A percentile compares a stretch with the other conserved stretches of the same genome.
Evolutionary conservation across 345 rosid species (phyloP).

Genomic region (Odontarrhena argentea): DNA sequence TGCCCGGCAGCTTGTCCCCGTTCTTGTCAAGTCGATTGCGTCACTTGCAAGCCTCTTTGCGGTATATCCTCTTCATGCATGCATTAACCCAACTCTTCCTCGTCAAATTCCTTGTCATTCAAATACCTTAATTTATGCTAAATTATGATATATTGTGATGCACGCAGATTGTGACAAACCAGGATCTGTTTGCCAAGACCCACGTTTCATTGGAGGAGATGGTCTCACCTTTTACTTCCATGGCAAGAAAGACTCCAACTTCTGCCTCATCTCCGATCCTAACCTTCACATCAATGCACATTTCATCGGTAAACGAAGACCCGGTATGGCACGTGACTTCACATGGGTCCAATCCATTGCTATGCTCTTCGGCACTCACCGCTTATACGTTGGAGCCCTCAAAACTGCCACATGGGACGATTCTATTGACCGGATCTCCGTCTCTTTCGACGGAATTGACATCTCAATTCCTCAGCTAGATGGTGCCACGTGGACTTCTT

Average conservation of each 20-base stretch:
- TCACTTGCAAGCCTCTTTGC: conserved; percentile 65
- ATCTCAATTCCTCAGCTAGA: conserved; percentile 38
- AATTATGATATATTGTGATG: neutral
- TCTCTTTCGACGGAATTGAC: conserved; percentile 46
- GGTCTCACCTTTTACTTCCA: conserved; percentile 77
- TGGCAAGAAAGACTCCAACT: conserved; percentile 60
- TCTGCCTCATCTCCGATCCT: conserved; percentile 56
- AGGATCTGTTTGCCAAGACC: conserved; percentile 69
- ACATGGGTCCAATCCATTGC: conserved; percentile 64
- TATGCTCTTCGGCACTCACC: conserved; percentile 54
- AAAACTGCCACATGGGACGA: conserved; percentile 64
- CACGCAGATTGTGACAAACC: conserved; percentile 61
- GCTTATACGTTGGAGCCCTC: conserved; percentile 51
- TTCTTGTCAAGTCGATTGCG: conserved; percentile 61
- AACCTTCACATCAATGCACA: conserved; percentile 60
- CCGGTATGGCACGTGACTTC: conserved; percentile 60
- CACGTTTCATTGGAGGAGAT: conserved; percentile 68
- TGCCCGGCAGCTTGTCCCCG: conserved; percentile 57
- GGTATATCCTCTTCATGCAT: conserved; percentile 38
- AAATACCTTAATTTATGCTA: neutral
- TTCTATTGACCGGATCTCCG: conserved; percentile 45
- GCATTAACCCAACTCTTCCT: neutral
- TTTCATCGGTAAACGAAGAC: conserved; percentile 54
- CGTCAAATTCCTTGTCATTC: neutral
- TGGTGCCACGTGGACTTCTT: conserved; percentile 46